Evolutionary conservation across 1,284 basidiomycete species (phyloP).

Genomic region (Malassezia yamatoensis): DNA sequence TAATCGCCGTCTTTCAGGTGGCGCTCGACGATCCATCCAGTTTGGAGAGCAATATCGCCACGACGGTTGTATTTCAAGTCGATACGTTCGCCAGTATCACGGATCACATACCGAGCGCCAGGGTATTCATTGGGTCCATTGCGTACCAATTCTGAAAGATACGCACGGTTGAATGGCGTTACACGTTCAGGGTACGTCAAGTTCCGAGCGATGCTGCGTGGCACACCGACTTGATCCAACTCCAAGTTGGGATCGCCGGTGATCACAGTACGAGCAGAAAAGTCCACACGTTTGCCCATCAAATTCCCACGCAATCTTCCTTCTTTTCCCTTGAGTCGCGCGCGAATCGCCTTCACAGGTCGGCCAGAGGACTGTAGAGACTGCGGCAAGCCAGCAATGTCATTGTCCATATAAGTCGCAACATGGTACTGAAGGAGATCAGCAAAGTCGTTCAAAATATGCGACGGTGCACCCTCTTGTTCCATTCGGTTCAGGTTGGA

Average conservation of each 20-base stretch:
- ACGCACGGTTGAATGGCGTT: conserved; percentile 91
- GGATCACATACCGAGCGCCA: conserved; percentile 90
- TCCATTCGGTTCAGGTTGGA: conserved; percentile 84
- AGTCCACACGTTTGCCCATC: conserved; percentile 99
- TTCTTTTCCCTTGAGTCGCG: conserved; percentile 96
- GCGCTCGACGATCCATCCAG: conserved; percentile 96
- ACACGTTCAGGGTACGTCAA: conserved; percentile 96
- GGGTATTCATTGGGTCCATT: conserved; percentile 93
- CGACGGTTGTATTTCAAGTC: conserved; percentile 85
- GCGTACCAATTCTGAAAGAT: conserved; percentile 88
- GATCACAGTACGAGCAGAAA: conserved; percentile 97
- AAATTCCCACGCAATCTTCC: conserved; percentile 93
- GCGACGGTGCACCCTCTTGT: conserved; percentile 89
- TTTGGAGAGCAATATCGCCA: conserved; percentile 83
- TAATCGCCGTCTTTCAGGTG: conserved; percentile 87
- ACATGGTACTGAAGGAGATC: conserved; percentile 88
- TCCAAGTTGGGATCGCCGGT: conserved; percentile 97
- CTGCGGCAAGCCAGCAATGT: conserved; percentile 95
- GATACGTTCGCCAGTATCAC: conserved; percentile 95
- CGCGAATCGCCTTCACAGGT: conserved; percentile 95
- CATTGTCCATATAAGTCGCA: conserved; percentile 99
- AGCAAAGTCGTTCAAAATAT: conserved; percentile 92
- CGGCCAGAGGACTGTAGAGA: conserved; percentile 94
- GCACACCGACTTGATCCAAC: conserved; percentile 93
- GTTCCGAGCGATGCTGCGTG: conserved; percentile 93